Evolutionary conservation across 768 basidiomycete species (phyloP).

Genomic region (Kwoniella sp.): DNA sequence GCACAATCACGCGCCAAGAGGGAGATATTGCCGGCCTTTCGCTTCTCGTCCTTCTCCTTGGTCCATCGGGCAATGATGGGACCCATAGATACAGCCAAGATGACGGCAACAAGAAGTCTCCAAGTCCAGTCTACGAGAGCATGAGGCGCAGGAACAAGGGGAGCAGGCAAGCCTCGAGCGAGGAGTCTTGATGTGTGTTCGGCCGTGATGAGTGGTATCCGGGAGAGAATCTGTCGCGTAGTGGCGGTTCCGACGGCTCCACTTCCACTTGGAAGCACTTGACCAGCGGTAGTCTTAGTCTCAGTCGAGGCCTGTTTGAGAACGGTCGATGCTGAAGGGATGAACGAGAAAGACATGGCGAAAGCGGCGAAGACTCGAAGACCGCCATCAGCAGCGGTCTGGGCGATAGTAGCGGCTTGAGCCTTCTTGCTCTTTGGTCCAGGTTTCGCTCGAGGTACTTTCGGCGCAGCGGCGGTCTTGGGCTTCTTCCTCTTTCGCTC

Average conservation of each 20-base stretch:
- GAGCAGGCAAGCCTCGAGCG: conserved; percentile 28
- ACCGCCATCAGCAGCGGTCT: conserved; percentile 14
- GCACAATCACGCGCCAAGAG: conserved; percentile 10
- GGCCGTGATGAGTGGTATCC: conserved; percentile 47
- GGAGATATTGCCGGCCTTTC: conserved; percentile 12
- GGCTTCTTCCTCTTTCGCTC: conserved; percentile 36
- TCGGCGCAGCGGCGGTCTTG: conserved; percentile 12
- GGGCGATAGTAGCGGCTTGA: conserved; percentile 8
- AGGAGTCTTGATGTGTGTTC: conserved; percentile 44
- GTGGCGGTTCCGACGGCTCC: conserved; percentile 12
- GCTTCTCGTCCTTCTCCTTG: conserved; percentile 6
- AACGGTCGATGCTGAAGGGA: conserved; percentile 44
- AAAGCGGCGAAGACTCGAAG: conserved; percentile 48
- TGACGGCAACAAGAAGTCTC: conserved; percentile 39
- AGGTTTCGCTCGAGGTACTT: conserved; percentile 17
- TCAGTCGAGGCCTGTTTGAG: conserved; percentile 17
- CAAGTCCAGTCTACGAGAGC: conserved; percentile 49
- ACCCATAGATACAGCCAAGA: conserved; percentile 38
- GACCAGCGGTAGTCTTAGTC: conserved; percentile 17
- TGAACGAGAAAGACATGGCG: conserved; percentile 45
- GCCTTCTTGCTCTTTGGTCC: conserved; percentile 24
- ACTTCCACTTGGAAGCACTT: conserved; percentile 13
- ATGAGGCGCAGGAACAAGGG: conserved; percentile 34
- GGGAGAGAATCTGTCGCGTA: conserved; percentile 37
- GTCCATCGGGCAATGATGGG: conserved; percentile 31